A percentile compares a stretch with the other conserved stretches of the same genome.
Conservation (phyloP, 805 yeast species). For the Candida fluviatilis region DNA sequence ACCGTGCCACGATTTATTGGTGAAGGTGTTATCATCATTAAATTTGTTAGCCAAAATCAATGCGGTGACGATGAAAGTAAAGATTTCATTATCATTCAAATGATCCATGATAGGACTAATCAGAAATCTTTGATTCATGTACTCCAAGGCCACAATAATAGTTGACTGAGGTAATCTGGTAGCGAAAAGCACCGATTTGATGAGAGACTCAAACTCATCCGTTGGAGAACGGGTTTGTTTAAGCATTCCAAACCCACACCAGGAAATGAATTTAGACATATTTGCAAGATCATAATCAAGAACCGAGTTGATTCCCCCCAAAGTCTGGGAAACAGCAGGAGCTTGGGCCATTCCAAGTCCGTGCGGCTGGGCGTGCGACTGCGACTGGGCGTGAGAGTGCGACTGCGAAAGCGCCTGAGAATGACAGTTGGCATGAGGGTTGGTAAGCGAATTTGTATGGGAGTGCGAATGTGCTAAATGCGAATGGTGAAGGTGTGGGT, state of each 20-base stretch:
- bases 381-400: constrained; percentile 8
- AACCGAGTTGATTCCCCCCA: constrained; percentile 79
- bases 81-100: constrained; percentile 37
- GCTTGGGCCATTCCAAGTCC: no score
- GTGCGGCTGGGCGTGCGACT: no score
- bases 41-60: constrained; percentile 87
- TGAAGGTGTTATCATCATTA: constrained; percentile 94
- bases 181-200: constrained; percentile 71
- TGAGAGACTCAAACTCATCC: constrained; percentile 51
- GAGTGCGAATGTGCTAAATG: no score
- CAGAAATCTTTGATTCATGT: constrained; percentile 59
- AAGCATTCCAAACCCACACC: constrained; percentile 67
- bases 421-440: constrained; percentile 1
- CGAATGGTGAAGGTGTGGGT: constrained; percentile 3
- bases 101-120: constrained; percentile 8
- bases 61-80: constrained; percentile 58
- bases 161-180: constrained; percentile 86
- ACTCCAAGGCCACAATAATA: constrained; percentile 73
- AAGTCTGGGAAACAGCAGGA: constrained; percentile 16
- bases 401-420: no score
- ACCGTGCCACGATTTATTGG: constrained; percentile 91
- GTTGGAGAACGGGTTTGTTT: constrained; percentile 46
- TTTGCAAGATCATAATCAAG: constrained; percentile 74
- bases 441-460: constrained; percentile 2
- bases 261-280: constrained; percentile 78